Base-by-base conservation (phyloP, 1,284 basidiomycete species). In the Ceratobasidium papillatum region DNA sequence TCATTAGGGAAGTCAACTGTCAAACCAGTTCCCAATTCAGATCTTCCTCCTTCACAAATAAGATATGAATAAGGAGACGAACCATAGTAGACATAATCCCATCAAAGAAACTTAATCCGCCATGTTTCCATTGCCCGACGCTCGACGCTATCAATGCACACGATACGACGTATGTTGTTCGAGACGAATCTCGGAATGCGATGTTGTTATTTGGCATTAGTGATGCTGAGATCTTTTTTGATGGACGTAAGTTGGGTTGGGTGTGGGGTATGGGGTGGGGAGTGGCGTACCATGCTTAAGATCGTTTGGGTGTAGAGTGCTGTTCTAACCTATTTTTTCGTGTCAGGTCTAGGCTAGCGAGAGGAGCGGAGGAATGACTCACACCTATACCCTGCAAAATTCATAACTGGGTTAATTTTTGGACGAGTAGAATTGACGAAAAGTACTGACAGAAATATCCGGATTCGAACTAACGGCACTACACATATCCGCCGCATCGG, bases 91-190 rank as follows among this genome's bases (percentile, higher is more conserved):
- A 45, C 1, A 72, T 58, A 9, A 72, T 32, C 17, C 41, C 69
- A 30, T 72, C 69, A 32, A 72, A 61, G 8, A 72, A 22, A n/a
- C 69, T 62, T 30, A 72, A 22, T 12, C 69, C 69, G n/a, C 45
- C 43, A n/a, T 32, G 43, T 61, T 51, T 61, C 69, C 69, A 72
- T 45, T 72, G 69, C 19, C 1, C 58, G 8, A 72, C 25, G 14
- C 56, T 45, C 43, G 69, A 38, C 14, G 30, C 41, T 12, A 72
- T 47, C 7, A 72, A 30, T 14, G 41, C 45, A 22, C 30, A 34
- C 3, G 69, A 72, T 22, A 62, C 30, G 12, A 72, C 45, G n/a
- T 72, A 72, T 1, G 47, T 72, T 17, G n/a, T 61, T 25, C 69
- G 38, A 2, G 69, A 41, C n/a, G 56, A 38, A n/a, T 72, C 43